Evolutionary conservation across 345 rosid genomes (phyloP).

Genomic region (Eucalyptus leucophloia): DNA sequence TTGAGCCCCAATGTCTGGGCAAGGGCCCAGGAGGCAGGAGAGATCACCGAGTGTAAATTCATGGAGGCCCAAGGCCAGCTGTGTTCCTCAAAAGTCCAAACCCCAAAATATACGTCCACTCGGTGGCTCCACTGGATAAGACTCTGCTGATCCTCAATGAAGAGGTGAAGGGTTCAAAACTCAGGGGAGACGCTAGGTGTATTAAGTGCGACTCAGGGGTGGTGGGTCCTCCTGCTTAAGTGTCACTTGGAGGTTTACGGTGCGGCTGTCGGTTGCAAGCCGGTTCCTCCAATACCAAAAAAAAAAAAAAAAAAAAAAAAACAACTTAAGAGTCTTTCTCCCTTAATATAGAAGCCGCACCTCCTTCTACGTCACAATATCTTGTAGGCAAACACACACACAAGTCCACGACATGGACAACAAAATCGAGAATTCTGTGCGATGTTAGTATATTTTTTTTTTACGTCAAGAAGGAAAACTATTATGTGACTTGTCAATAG

Average conservation of each 20-base stretch:
- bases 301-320: no score
- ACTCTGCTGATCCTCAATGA: no score
- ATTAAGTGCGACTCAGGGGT: no score
- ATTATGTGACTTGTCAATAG: neutral
- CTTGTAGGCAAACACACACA: neutral
- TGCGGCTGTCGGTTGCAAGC: no score
- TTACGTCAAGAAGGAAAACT: neutral
- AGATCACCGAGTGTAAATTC: neutral
- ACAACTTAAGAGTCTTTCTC: neutral
- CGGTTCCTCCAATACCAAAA: no score
- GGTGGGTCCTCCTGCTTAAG: no score
- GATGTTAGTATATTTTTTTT: no score
- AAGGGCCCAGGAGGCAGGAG: neutral
- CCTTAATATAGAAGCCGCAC: neutral
- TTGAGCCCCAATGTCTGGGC: neutral
- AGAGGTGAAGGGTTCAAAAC: no score
- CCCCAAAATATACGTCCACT: neutral
- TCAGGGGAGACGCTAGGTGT: no score
- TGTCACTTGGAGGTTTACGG: no score
- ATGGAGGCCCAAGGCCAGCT: neutral
- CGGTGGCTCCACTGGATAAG: no score
- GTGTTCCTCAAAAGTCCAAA: neutral
- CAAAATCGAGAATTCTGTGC: neutral
- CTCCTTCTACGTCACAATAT: neutral
- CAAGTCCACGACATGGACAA: neutral